Conservation (phyloP, 139 green algal genomes). For the Auxenochlorella protothecoides region DNA sequence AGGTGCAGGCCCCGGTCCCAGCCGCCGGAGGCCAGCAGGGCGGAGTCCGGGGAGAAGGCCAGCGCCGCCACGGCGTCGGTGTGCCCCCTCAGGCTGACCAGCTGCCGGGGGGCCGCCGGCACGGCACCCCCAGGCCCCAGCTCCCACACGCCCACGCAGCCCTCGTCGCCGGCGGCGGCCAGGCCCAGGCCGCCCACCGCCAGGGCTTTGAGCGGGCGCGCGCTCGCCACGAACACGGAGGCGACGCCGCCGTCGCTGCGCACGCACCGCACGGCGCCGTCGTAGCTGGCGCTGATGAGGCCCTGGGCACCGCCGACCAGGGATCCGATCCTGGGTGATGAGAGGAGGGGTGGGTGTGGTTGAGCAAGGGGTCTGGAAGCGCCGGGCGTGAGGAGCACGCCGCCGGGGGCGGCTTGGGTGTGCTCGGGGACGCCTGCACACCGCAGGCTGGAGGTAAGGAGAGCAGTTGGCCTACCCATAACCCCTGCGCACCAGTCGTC, state of each 20-base stretch:
- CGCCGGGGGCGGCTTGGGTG: no score
- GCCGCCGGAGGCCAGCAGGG: constrained; percentile 33
- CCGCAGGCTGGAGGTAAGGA: no score
- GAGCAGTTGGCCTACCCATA: no score
- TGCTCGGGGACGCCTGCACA: no score
- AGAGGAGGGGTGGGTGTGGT: no score
- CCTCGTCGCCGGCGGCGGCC: constrained; percentile 39
- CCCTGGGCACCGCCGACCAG: background rate
- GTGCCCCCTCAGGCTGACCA: constrained; percentile 32
- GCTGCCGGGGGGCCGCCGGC: no score
- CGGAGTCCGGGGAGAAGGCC: constrained; percentile 30
- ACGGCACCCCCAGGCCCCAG: constrained; percentile 1
- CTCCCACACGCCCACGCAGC: constrained; percentile 15
- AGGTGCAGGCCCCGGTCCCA: constrained; percentile 64
- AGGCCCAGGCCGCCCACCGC: constrained; percentile 6
- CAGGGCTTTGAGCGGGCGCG: constrained; percentile 16
- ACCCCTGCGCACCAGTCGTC: constrained; percentile 39
- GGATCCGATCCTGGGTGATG: constrained; percentile 16
- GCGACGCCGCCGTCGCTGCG: background rate
- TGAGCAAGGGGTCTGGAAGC: no score
- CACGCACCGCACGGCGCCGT: constrained; percentile 20
- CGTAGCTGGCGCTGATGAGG: constrained; percentile 15
- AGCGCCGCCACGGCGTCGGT: constrained; percentile 43
- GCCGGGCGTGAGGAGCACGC: no score
- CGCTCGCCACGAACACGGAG: constrained; percentile 26